These are phyloP conservation scores for Xylariaceae sp. DNA, from an alignment of 2,329 filamentous ascomycete genomes.

Conservation along the genomic window DNA sequence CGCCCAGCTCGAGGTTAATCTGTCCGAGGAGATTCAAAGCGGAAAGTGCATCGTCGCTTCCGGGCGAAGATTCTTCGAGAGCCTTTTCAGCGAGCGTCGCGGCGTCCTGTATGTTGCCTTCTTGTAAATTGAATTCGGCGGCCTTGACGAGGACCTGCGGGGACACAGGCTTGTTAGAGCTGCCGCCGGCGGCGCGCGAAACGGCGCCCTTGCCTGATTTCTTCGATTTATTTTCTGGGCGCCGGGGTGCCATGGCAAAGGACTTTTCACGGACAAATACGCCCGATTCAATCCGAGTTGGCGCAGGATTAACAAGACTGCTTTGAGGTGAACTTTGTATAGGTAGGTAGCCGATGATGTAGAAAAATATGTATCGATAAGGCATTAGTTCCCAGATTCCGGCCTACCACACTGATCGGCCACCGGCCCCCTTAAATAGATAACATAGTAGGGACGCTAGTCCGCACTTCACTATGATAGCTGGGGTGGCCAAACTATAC, in stretches of 20 bases:
- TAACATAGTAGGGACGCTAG: too few relatives aligned
- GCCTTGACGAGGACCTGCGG: conserved; percentile 33
- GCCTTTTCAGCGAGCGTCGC: conserved; percentile 31
- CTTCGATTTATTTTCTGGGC: conserved; percentile 34
- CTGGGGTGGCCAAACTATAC: too few relatives aligned
- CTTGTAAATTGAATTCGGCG: conserved; percentile 33
- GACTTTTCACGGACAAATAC: too few relatives aligned
- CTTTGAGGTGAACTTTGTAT: neutral
- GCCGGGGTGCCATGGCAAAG: conserved; percentile 32
- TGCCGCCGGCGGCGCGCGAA: conserved; percentile 23
- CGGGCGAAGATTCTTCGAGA: conserved; percentile 26
- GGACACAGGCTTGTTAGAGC: conserved; percentile 26
- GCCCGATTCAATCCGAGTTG: too few relatives aligned
- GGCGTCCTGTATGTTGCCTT: conserved; percentile 32
- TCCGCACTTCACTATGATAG: too few relatives aligned
- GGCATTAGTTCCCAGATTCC: too few relatives aligned
- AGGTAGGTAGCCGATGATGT: neutral
- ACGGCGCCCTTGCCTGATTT: conserved; percentile 28
- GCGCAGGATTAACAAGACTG: too few relatives aligned
- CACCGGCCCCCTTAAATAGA: too few relatives aligned
- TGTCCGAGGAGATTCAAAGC: conserved; percentile 75
- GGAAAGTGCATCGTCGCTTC: conserved; percentile 52
- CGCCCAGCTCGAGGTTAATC: conserved; percentile 76
- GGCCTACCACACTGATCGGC: too few relatives aligned
- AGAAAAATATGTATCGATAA: neutral